A percentile compares a stretch with the other conserved stretches of the same genome.
These are phyloP conservation scores for Acacia melanoxylon DNA, from an alignment of 306 rosid species.

Conservation along the genomic window DNA sequence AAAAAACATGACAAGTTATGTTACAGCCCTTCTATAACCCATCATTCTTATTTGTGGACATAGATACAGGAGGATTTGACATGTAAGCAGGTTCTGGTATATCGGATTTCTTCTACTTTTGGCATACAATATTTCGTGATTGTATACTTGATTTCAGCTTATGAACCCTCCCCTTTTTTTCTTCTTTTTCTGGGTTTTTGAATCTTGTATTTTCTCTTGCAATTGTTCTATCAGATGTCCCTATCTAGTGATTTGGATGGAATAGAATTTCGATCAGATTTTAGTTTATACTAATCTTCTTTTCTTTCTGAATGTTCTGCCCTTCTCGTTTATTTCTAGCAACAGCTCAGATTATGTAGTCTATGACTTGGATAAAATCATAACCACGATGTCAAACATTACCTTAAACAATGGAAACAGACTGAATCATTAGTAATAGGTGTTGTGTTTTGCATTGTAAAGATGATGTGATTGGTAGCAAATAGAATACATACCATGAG, in stretches of 20 bases:
- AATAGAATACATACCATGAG: not conserved
- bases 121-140: not conserved
- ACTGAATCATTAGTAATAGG: not conserved
- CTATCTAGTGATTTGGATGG: not conserved
- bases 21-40: not conserved
- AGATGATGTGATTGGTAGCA: not conserved
- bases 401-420: not conserved
- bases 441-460: not conserved
- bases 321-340: not conserved
- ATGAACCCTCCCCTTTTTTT: not conserved
- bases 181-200: not conserved
- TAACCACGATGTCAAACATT: not conserved
- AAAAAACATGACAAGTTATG: not conserved
- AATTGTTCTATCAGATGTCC: not conserved
- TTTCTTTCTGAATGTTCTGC: not conserved
- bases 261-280: not conserved
- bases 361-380: not conserved
- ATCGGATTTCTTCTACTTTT: not conserved
- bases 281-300: not conserved
- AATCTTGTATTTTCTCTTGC: not conserved
- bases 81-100: not conserved
- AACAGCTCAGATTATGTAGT: not conserved
- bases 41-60: not conserved
- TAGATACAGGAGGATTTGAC: conserved; percentile 15
- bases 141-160: not conserved